A percentile compares a stretch with the other conserved stretches of the same genome.
Evolutionary conservation across 106 monocot genomes (phyloP).

Genomic region (Dendrobium nobile): DNA sequence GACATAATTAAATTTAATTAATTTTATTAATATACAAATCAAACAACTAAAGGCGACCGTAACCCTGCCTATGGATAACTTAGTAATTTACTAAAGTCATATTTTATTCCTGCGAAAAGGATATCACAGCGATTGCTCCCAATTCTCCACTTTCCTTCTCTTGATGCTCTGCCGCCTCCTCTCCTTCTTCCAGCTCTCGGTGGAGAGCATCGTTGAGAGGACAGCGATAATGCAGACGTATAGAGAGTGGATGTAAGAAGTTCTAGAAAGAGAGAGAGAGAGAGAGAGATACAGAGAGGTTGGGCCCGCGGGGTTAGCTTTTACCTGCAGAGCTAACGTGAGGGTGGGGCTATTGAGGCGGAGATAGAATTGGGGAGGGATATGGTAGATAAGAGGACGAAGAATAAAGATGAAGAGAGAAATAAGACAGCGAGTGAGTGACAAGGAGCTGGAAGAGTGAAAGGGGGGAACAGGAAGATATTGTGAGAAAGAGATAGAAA

Average conservation of each 20-base stretch:
- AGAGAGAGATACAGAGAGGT: neutral
- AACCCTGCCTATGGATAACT: neutral
- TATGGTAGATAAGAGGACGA: neutral
- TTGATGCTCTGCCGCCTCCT: neutral
- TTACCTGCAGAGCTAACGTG: neutral
- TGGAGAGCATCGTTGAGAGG: neutral
- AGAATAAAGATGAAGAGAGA: conserved; percentile 12
- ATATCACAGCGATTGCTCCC: neutral
- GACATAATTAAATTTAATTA: too few relatives aligned
- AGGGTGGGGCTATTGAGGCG: neutral
- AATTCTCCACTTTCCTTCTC: neutral
- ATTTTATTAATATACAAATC: too few relatives aligned
- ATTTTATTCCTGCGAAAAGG: neutral
- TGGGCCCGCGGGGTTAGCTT: neutral
- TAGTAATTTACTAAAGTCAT: neutral
- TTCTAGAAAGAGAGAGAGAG: neutral
- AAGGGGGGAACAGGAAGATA: neutral
- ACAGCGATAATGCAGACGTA: neutral
- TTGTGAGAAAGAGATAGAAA: conserved; percentile 14
- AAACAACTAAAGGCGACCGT: too few relatives aligned
- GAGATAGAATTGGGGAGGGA: conserved; percentile 1
- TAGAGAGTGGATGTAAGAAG: neutral
- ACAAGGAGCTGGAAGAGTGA: neutral
- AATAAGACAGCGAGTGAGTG: neutral
- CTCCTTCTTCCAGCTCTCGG: neutral